phyloP scores from a whole-genome alignment of 768 basidiomycete genomes.

The Termitomyces sp. region DNA sequence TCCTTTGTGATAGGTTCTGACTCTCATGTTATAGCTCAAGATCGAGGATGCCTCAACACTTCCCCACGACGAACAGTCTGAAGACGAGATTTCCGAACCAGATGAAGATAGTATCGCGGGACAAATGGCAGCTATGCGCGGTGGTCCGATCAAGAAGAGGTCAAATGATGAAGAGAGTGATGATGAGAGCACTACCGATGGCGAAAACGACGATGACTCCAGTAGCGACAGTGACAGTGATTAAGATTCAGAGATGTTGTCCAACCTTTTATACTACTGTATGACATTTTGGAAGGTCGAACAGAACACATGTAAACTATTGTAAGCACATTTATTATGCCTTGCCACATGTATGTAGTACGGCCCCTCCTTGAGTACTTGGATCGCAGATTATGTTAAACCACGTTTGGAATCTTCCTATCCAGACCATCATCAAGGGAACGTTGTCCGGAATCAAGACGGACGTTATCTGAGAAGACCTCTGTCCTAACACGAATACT shows the following conservation, averaged over 20 bases:
- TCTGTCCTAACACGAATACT: conserved; percentile 16
- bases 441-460: neutral
- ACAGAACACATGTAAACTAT: conserved; percentile 14
- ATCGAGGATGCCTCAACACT: conserved; percentile 69
- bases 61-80: conserved; percentile 50
- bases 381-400: neutral
- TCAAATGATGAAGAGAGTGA: conserved; percentile 48
- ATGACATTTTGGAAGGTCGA: conserved; percentile 8
- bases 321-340: neutral
- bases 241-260: conserved; percentile 21
- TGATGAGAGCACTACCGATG: conserved; percentile 47
- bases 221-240: conserved; percentile 46
- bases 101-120: conserved; percentile 96
- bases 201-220: conserved; percentile 36
- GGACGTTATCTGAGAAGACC: conserved; percentile 5
- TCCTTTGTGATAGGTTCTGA: conserved; percentile 6
- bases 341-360: too few relatives aligned
- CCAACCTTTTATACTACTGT: conserved; percentile 5
- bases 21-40: conserved; percentile 51
- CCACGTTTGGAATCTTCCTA: neutral
- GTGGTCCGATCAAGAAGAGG: conserved; percentile 73
- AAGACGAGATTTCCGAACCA: conserved; percentile 97
- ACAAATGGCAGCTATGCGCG: conserved; percentile 96
- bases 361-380: neutral
- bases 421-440: neutral